Conservation (phyloP, 805 yeast genomes). For the Metschnikowia lachancei region DNA sequence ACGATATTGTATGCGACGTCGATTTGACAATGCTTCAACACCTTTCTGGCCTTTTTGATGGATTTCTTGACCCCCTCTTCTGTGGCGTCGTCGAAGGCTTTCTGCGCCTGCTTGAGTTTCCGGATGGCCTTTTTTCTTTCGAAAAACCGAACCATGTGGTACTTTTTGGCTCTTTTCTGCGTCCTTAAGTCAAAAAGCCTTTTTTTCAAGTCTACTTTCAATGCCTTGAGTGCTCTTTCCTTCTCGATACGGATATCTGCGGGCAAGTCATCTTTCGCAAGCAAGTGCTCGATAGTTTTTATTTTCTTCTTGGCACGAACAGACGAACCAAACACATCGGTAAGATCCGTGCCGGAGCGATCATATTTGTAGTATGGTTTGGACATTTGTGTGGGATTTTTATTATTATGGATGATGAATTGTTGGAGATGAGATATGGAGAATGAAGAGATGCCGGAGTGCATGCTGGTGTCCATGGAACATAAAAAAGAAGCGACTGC, state of each 20-base stretch:
- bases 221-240: constrained; percentile 70
- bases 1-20: constrained; percentile 73
- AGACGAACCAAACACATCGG: constrained; percentile 20
- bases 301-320: constrained; percentile 67
- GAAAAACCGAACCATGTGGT: constrained; percentile 91
- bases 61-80: constrained; percentile 36
- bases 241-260: constrained; percentile 65
- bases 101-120: constrained; percentile 54
- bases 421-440: neutral
- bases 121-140: constrained; percentile 84
- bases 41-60: constrained; percentile 46
- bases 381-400: constrained; percentile 9
- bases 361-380: constrained; percentile 12
- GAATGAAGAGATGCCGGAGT: constrained; percentile 13
- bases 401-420: neutral
- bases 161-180: constrained; percentile 60
- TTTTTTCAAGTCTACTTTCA: constrained; percentile 54
- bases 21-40: constrained; percentile 54
- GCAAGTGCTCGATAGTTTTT: constrained; percentile 76
- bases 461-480: neutral
- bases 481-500: constrained; percentile 4
- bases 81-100: constrained; percentile 34
- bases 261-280: constrained; percentile 58
- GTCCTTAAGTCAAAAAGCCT: constrained; percentile 46
- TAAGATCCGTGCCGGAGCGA: constrained; percentile 16